Conservation (phyloP, 2,329 filamentous ascomycete genomes). For the Aspergillus vadensis region DNA sequence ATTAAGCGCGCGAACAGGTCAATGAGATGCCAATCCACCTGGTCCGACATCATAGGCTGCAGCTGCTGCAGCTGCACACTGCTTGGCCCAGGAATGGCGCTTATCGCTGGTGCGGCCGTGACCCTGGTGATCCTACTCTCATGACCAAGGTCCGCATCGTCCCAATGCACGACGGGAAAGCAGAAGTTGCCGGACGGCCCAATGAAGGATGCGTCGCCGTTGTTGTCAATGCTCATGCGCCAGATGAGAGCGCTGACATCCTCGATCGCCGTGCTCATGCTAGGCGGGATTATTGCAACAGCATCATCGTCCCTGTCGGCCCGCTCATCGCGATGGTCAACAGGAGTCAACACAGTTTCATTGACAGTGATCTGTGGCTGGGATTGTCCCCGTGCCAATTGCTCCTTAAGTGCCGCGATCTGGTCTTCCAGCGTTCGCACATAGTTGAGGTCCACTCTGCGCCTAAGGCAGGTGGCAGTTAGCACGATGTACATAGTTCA, state of each 20-base stretch:
- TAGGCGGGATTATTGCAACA: neutral
- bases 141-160: neutral
- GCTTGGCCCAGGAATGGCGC: neutral
- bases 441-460: neutral
- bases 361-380: neutral
- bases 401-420: neutral
- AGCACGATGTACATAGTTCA: neutral
- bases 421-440: neutral
- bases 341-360: too few species aligned
- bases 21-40: neutral
- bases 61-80: neutral
- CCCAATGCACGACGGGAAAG: neutral
- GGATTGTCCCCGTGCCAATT: neutral
- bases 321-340: too few species aligned
- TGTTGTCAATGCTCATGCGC: conserved; percentile 6
- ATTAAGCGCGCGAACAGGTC: neutral
- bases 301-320: neutral
- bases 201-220: conserved; percentile 1
- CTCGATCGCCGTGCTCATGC: neutral
- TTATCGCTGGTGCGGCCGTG: neutral
- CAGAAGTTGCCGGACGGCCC: conserved; percentile 6
- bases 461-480: neutral
- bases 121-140: neutral
- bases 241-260: conserved; percentile 3
- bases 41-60: neutral